Conservation (phyloP, 176 grass and related monocot genomes). For the barley (Hordeum vulgare) region MorexV3_pseudomolecules_assembly NC_058522.1:424279197-424279696, state of each 20-base stretch:
- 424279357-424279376: not conserved
- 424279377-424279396: not conserved
- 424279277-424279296: no score
- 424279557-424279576: conserved; percentile 9
- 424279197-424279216: no score
- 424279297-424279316: no score
- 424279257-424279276: no score
- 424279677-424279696: no score
- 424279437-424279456: not conserved
- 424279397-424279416: not conserved
- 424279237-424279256: no score
- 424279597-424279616: not conserved
- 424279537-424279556: not conserved
- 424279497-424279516: not conserved
- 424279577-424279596: not conserved
- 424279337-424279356: not conserved
- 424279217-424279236: no score
- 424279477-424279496: not conserved
- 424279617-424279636: not conserved
- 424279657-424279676: not conserved
- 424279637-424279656: not conserved
- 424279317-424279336: not conserved
- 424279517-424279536: not conserved
- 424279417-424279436: not conserved
- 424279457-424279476: not conserved